A percentile compares a stretch with the other conserved stretches of the same genome.
Evolutionary conservation across 441 rosid species (phyloP).

Genomic region (Jatropha podagrica): DNA sequence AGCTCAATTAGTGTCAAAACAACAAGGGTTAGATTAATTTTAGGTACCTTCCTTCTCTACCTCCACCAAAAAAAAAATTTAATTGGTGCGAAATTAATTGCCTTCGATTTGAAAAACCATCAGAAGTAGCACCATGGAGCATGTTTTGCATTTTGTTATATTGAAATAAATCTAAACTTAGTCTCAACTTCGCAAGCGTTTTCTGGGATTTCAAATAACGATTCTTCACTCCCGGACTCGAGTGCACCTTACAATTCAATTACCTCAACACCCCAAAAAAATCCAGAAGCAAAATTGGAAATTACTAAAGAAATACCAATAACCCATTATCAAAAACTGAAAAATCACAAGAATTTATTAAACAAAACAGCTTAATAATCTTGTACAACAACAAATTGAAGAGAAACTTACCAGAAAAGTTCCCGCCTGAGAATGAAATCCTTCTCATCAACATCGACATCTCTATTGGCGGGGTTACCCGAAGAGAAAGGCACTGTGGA

Average conservation of each 20-base stretch:
- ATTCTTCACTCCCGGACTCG: not conserved
- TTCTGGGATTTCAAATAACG: not conserved
- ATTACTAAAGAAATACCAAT: not conserved
- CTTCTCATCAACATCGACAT: conserved; percentile 39
- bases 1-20: too few species aligned
- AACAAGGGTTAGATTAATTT: too few species aligned
- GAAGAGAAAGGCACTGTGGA: conserved; percentile 24
- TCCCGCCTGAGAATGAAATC: conserved; percentile 84
- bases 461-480: conserved; percentile 29
- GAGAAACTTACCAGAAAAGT: conserved; percentile 63
- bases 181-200: not conserved
- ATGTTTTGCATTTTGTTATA: not conserved
- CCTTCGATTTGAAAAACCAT: not conserved
- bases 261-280: not conserved
- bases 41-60: too few species aligned
- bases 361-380: not conserved
- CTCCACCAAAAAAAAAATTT: too few species aligned
- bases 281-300: not conserved
- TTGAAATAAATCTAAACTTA: not conserved
- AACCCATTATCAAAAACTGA: not conserved
- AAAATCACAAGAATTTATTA: not conserved
- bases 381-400: not conserved
- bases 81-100: not conserved
- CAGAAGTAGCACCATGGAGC: not conserved
- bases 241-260: too few species aligned